A percentile compares a stretch with the other conserved stretches of the same genome.
Evolutionary conservation across 306 rosid species (phyloP).

Genomic region (Cicer arietinum): DNA sequence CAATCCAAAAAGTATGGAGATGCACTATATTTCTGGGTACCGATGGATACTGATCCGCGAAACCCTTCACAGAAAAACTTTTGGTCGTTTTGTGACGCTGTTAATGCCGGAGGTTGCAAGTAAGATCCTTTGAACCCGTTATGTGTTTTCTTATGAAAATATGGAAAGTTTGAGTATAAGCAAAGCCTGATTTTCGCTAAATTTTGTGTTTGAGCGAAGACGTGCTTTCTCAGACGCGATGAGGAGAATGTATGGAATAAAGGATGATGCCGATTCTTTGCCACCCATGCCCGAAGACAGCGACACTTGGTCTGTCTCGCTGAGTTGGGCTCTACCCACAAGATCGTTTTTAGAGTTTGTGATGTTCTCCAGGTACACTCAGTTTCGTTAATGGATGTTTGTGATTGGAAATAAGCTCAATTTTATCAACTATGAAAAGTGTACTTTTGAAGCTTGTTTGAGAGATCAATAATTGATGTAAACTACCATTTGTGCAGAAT

Average conservation of each 20-base stretch:
- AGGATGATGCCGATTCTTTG: constrained; percentile 54
- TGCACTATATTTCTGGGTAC: constrained; percentile 92
- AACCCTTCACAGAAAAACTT: constrained; percentile 75
- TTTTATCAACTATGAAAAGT: constrained; percentile 13
- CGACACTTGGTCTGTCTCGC: constrained; percentile 88
- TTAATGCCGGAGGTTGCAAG: constrained; percentile 98
- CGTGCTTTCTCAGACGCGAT: constrained; percentile 79
- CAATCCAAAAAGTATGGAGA: constrained; percentile 78
- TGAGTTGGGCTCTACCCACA: constrained; percentile 92
- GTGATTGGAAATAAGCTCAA: constrained; percentile 21
- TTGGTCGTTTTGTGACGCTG: constrained; percentile 91
- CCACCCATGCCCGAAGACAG: constrained; percentile 91
- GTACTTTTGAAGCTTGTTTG: constrained; percentile 5
- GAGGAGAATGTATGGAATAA: constrained; percentile 81
- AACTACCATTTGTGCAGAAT: constrained; percentile 63
- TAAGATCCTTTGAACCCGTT: constrained; percentile 45
- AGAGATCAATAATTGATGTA: constrained; percentile 28
- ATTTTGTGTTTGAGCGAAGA: constrained; percentile 56
- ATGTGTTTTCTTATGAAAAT: neutral
- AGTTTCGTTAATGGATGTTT: constrained; percentile 24
- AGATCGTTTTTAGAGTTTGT: constrained; percentile 89
- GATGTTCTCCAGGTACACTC: constrained; percentile 89
- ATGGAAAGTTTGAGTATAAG: constrained; percentile 21
- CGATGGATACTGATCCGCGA: constrained; percentile 77
- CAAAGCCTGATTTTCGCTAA: constrained; percentile 31